Conservation (phyloP, 352 stramenopile species). For the Thalassiosira hispida region DNA sequence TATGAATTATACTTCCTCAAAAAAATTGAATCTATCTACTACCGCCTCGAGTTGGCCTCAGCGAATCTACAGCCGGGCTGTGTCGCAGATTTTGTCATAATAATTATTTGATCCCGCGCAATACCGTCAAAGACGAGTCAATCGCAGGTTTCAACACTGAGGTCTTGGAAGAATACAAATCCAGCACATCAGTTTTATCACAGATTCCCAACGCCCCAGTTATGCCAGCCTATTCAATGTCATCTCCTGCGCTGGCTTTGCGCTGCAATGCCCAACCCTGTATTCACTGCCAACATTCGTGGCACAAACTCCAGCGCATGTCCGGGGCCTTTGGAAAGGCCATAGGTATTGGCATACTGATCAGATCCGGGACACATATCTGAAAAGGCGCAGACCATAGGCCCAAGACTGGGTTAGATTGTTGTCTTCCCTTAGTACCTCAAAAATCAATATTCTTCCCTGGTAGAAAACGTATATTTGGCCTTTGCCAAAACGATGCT, state of each 20-base stretch:
- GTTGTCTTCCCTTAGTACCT: too few species aligned
- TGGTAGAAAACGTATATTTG: too few species aligned
- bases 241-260: conserved; percentile 91
- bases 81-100: conserved; percentile 89
- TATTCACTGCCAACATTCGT: conserved; percentile 97
- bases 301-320: conserved; percentile 98
- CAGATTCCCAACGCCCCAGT: conserved; percentile 53
- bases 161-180: conserved; percentile 96
- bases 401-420: background rate
- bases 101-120: conserved; percentile 99
- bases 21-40: too few species aligned
- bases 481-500: too few species aligned
- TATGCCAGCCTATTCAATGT: conserved; percentile 86
- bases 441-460: too few species aligned
- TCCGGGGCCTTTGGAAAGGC: conserved; percentile 91
- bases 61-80: conserved; percentile 13
- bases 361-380: conserved; percentile 96
- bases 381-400: conserved; percentile 91
- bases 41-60: too few species aligned
- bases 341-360: conserved; percentile 94
- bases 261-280: conserved; percentile 94
- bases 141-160: conserved; percentile 96
- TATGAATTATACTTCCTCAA: conserved; percentile 7
- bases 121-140: conserved; percentile 97
- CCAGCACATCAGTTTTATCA: conserved; percentile 76